These are phyloP conservation scores for Solanum clarkiae DNA, from an alignment of 257 asterid genomes.

Conservation along the genomic window DNA sequence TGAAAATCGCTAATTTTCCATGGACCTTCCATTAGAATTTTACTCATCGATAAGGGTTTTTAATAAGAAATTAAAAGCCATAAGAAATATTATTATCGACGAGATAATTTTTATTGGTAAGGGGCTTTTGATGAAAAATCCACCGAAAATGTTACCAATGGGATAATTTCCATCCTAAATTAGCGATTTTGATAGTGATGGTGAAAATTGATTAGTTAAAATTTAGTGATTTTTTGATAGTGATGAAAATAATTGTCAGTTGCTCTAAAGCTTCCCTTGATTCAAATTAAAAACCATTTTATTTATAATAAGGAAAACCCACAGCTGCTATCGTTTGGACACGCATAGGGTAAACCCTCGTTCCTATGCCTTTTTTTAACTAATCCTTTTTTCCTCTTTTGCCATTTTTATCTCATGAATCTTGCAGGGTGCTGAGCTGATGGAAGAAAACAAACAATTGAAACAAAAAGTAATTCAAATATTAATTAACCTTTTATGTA, in stretches of 20 bases:
- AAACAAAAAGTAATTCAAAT: slow-evolving; percentile 13
- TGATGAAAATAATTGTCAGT: not conserved
- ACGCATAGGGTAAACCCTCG: too few species aligned
- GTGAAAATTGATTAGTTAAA: too few species aligned
- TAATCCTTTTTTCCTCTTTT: not conserved
- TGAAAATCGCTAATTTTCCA: not conserved
- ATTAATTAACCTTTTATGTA: not conserved
- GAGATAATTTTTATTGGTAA: too few species aligned
- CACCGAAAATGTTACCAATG: not conserved
- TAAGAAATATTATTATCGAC: too few species aligned
- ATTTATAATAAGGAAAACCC: too few species aligned
- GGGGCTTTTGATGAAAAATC: not conserved
- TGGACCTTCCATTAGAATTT: not conserved
- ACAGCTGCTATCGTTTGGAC: too few species aligned
- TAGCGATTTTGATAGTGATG: too few species aligned
- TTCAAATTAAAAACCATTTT: not conserved
- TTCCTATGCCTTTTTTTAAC: too few species aligned
- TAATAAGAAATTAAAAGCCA: not conserved
- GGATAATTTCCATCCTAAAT: not conserved
- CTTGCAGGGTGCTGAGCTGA: slow-evolving; percentile 20
- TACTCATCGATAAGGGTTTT: not conserved
- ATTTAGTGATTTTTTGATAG: not conserved
- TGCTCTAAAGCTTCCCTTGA: not conserved
- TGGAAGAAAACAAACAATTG: slow-evolving; percentile 21
- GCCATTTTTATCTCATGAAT: not conserved